Evolutionary conservation across 495 filamentous ascomycete genomes (phyloP).

Genomic region (Symbiotaphrina buchneri): DNA sequence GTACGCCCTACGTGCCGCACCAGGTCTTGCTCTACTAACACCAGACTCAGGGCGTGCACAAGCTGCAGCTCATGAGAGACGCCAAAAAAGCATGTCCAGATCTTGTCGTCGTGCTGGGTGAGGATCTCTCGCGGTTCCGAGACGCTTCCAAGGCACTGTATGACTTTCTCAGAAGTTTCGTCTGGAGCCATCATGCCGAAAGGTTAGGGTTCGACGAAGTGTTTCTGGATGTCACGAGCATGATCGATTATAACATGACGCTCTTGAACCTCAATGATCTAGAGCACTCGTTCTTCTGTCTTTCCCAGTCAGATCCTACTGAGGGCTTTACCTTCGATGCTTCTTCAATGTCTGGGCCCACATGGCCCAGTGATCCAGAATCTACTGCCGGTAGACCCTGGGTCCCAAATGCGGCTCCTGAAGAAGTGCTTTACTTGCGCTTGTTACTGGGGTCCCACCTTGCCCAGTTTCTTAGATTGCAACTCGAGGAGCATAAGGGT

Average conservation of each 20-base stretch:
- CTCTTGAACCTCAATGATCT: constrained; percentile 46
- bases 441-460: constrained; percentile 55
- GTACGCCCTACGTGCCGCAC: constrained; percentile 7
- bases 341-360: constrained; percentile 30
- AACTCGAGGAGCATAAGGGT: constrained; percentile 54
- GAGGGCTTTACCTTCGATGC: constrained; percentile 62
- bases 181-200: constrained; percentile 58
- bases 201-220: constrained; percentile 75
- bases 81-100: constrained; percentile 66
- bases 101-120: constrained; percentile 63
- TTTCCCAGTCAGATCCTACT: constrained; percentile 54
- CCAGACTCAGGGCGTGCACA: constrained; percentile 38
- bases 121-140: constrained; percentile 69
- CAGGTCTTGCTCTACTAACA: not conserved
- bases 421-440: constrained; percentile 20
- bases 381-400: constrained; percentile 4
- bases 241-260: constrained; percentile 55
- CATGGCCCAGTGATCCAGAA: constrained; percentile 21
- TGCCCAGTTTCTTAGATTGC: constrained; percentile 41
- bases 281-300: constrained; percentile 50
- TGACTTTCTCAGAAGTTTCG: constrained; percentile 37
- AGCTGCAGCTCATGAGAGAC: constrained; percentile 64
- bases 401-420: constrained; percentile 4
- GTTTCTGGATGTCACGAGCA: constrained; percentile 62
- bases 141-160: constrained; percentile 68